A percentile compares a stretch with the other conserved stretches of the same genome.
These are phyloP conservation scores for Eragrostis tef DNA, from an alignment of 202 grass and related monocot species.

Conservation along the genomic window DNA sequence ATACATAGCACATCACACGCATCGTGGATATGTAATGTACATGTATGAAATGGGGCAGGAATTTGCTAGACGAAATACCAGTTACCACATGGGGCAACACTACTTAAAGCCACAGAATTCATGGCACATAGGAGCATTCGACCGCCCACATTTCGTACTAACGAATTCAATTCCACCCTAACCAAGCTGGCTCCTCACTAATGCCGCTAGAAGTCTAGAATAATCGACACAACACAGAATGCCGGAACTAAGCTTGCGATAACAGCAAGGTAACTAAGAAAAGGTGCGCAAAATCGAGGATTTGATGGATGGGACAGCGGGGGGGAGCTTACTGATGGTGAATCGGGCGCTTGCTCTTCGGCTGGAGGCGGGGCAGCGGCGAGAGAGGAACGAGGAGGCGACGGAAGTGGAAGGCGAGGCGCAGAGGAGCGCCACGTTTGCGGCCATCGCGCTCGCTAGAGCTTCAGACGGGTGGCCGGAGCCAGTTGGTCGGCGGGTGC, in stretches of 20 bases:
- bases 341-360: neutral
- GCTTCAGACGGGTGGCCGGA: neutral
- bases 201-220: neutral
- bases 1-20: neutral
- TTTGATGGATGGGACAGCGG: neutral
- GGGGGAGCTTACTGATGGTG: constrained; percentile 45
- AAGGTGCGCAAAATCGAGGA: neutral
- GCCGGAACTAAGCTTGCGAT: neutral
- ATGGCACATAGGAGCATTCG: neutral
- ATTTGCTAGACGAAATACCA: neutral
- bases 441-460: constrained; percentile 43
- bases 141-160: neutral
- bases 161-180: neutral
- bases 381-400: constrained; percentile 27
- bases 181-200: neutral
- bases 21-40: neutral
- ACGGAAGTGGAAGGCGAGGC: constrained; percentile 33
- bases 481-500: neutral
- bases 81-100: neutral
- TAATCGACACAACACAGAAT: neutral
- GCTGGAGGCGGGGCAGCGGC: constrained; percentile 17
- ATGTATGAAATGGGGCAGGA: neutral
- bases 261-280: neutral
- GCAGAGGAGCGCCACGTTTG: constrained; percentile 50
- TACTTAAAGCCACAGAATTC: neutral